Evolutionary conservation across 1,284 basidiomycete genomes (phyloP), one percentile per base, ranked within the genome.

Genomic region (Pascua sp.): DNA sequence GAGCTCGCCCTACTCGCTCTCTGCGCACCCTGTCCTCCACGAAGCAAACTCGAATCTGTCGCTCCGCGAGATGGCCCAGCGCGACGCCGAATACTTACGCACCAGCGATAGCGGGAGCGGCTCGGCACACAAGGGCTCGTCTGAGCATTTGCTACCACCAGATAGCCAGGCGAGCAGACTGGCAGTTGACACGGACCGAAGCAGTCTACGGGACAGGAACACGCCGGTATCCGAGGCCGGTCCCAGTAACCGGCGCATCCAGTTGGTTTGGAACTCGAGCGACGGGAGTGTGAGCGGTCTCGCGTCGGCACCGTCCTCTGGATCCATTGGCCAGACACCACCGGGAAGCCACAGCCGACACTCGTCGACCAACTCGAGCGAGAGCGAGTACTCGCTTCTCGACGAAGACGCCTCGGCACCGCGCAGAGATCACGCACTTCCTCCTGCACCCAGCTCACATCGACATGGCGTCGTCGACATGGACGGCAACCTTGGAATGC

Each of bases 1-100:
- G 15, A 32, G 37, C 15, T 63, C 62, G 11, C 62, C 62, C 4
- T 63, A 63, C 54, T 48, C 59, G 12, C 50, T 60, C 47, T 63
- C 62, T 1, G 51, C 62, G 0, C 41, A 57, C 16, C 53, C 58
- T 2, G 13, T 40, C 5, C 45, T 53, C 12, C 47, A 49, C 45
- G 45, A 53, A 43, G 43, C 24, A 18, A 36, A 24, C 18, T 56
- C 54, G 15, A 32, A 45, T 17, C 8, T 53, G 18, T 54, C 51
- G n/a, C 42, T 60, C 12, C 54, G 43, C 17, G 59, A 56, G 16
- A 49, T 60, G 2, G 55, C 53, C 41, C 40, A 47, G 8, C 48
- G 56, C 16, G 59, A 56, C 13, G 50, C 54, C 13, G 50, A 42
- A 8, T 46, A 49, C 9, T 42, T 42, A 13, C 42, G 51, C 37